Evolutionary conservation across 345 rosid species (phyloP), one percentile per base, ranked within the genome.

Genomic region (Sisymbrium altissimum): DNA sequence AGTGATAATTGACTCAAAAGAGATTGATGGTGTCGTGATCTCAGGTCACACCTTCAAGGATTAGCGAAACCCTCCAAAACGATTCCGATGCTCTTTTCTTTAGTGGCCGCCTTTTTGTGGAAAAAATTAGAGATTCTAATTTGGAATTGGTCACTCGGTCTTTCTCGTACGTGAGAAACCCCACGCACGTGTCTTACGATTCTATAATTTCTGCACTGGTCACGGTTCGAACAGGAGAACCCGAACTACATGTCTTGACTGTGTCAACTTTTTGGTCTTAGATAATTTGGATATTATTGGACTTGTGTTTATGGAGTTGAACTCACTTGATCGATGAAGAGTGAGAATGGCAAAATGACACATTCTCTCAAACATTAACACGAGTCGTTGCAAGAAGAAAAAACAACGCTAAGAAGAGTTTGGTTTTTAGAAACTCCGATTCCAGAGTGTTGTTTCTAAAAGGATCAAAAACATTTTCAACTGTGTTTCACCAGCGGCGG

Each of bases 1-100:
- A 55, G 8, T 8, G 25, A 40, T 44, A 11, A 40, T 40, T 0
- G 36, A 40, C 19, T 27, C 62, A 14, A 43, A 7, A 9, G 18
- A 8, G 12, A 14, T 48, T 48, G 17, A 11, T 2, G 1, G 64
- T 17, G 52, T 65, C 2, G 71, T 64, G 77, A 73, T 55, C 71
- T 64, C 77, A 65, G 77, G 71, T 73, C 77, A 64, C 77, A 48
- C 71, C 71, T 35, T 3, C 23, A 56, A 63, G 8, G 61, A 49
- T 50, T 70, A 44, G 66, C 17, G 45, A 52, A 35, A 33, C 9
- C 36, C 9, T n/a, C 7, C 33, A 30, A 33, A 33, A 33, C 10
- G 38, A 35, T 35, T 7, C 23, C 7, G 19, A 33, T 19, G 45
- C 6, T 33, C 33, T 36, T 45, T 6, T 21, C 9, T 18, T n/a